phyloP scores from a whole-genome alignment of 1,284 basidiomycete genomes.

The Fomitopsis palustris region DNA sequence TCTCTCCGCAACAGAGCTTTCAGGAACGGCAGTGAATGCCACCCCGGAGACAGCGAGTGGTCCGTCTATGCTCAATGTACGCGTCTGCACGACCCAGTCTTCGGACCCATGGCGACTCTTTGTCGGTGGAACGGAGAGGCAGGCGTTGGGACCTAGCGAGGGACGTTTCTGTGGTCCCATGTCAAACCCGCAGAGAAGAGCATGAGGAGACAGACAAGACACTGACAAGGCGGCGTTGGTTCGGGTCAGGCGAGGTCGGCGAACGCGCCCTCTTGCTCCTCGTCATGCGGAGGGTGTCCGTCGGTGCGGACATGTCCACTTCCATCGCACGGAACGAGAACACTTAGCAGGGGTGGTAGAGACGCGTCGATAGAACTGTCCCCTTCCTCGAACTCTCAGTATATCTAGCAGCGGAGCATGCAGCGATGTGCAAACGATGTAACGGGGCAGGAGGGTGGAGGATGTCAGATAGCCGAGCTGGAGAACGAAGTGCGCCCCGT shows the following conservation, averaged over 20 bases:
- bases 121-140: constrained; percentile 23
- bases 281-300: background rate
- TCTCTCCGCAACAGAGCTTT: background rate
- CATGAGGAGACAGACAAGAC: background rate
- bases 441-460: too few species aligned
- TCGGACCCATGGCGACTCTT: constrained; percentile 38
- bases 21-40: constrained; percentile 9
- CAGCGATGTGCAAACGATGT: background rate
- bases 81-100: constrained; percentile 66
- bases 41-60: constrained; percentile 30
- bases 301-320: constrained; percentile 4
- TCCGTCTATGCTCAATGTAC: constrained; percentile 55
- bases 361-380: background rate
- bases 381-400: background rate
- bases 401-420: background rate
- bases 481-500: background rate
- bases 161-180: constrained; percentile 50
- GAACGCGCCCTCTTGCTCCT: constrained; percentile 8
- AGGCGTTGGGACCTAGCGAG: constrained; percentile 35
- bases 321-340: constrained; percentile 2
- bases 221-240: constrained; percentile 3
- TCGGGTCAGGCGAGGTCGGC: constrained; percentile 1
- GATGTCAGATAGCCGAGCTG: background rate
- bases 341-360: too few species aligned
- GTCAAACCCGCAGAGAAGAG: background rate